These are phyloP conservation scores for Wickerhamomyces bovis DNA, from an alignment of 805 yeast species.

Conservation along the genomic window DNA sequence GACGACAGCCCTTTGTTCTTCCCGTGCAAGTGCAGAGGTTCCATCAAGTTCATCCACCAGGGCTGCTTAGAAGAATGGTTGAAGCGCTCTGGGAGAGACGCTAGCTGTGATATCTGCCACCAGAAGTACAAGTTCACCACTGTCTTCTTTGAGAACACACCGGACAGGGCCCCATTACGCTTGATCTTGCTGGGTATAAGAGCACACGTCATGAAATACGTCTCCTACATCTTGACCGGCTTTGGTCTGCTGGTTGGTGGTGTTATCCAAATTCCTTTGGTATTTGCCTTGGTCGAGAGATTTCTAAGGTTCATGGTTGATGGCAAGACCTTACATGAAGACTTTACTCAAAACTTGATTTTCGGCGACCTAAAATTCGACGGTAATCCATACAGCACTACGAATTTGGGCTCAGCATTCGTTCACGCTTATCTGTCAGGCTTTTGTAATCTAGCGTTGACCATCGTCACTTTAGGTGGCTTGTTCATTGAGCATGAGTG, in stretches of 20 bases:
- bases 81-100: constrained; percentile 43
- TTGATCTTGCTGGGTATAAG: constrained; percentile 39
- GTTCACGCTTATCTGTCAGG: constrained; percentile 22
- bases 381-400: constrained; percentile 14
- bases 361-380: constrained; percentile 13
- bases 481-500: constrained; percentile 60
- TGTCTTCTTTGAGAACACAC: constrained; percentile 60
- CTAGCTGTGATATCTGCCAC: constrained; percentile 86
- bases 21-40: constrained; percentile 93
- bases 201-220: constrained; percentile 12
- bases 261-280: constrained; percentile 49
- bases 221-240: constrained; percentile 16
- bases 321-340: constrained; percentile 39
- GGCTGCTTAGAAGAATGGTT: constrained; percentile 90
- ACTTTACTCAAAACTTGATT: constrained; percentile 20
- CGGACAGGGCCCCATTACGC: constrained; percentile 50
- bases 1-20: constrained; percentile 71
- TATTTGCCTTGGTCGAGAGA: constrained; percentile 50
- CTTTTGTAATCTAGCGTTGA: constrained; percentile 30
- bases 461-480: constrained; percentile 37
- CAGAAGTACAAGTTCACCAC: constrained; percentile 64
- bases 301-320: constrained; percentile 51
- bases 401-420: constrained; percentile 5
- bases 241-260: constrained; percentile 32
- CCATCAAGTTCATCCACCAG: constrained; percentile 89